phyloP scores from a whole-genome alignment of 1,139 yeast genomes.

The Lodderomyces pseudojiufengensis region DNA sequence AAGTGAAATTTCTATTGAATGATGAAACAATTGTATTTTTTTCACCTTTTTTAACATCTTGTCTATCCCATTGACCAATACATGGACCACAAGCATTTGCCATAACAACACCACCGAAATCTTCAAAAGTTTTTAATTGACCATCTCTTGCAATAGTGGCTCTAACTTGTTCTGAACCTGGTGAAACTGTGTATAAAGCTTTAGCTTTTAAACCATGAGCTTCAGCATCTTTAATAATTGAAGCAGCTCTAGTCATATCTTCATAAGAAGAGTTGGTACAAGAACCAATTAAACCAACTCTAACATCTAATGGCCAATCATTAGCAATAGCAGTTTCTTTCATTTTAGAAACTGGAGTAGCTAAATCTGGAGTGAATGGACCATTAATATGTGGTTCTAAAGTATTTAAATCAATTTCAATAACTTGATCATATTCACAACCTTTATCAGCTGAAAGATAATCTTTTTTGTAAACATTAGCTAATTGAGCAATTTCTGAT shows the following conservation, averaged over 20 bases:
- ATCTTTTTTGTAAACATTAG: conserved; percentile 68
- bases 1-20: conserved; percentile 98
- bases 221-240: conserved; percentile 88
- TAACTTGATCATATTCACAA: conserved; percentile 92
- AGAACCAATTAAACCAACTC: conserved; percentile 96
- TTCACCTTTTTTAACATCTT: conserved; percentile 94
- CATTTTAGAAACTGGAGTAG: conserved; percentile 93
- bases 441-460: conserved; percentile 89
- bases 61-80: conserved; percentile 99
- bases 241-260: conserved; percentile 98
- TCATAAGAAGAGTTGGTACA: conserved; percentile 99
- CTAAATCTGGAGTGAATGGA: conserved; percentile 99
- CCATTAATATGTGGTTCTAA: conserved; percentile 98
- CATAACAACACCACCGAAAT: conserved; percentile 90
- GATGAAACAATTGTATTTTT: conserved; percentile 98
- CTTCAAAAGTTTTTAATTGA: conserved; percentile 82
- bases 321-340: conserved; percentile 82
- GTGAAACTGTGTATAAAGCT: conserved; percentile 89
- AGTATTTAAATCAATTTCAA: conserved; percentile 91
- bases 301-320: conserved; percentile 92
- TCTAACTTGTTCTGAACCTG: conserved; percentile 99
- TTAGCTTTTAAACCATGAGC: conserved; percentile 87
- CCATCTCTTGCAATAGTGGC: conserved; percentile 99
- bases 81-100: conserved; percentile 99
- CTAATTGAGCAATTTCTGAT: conserved; percentile 77